These are phyloP conservation scores for Phaeosphaeria sp. DNA, from an alignment of 2,329 filamentous ascomycete species.

Conservation along the genomic window DNA sequence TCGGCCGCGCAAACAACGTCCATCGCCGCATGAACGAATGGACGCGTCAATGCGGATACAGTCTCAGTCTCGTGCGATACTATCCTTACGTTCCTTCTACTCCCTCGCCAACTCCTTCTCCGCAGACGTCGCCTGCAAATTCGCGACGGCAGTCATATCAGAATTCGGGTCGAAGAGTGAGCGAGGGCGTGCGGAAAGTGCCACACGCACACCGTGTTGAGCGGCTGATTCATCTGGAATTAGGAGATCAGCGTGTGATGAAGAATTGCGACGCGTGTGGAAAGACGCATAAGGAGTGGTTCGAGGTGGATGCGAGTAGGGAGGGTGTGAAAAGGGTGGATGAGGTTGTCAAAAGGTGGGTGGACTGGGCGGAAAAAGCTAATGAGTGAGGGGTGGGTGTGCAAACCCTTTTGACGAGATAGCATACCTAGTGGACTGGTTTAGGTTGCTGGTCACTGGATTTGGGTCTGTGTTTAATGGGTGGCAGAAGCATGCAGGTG, in stretches of 20 bases:
- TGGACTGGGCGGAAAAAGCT: slow-evolving; percentile 74
- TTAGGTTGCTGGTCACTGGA: too few species aligned
- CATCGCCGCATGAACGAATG: slow-evolving; percentile 91
- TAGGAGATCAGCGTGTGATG: slow-evolving; percentile 66
- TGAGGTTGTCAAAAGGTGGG: slow-evolving; percentile 82
- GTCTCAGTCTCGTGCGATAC: slow-evolving; percentile 84
- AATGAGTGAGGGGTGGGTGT: slow-evolving; percentile 10
- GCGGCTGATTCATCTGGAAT: slow-evolving; percentile 86
- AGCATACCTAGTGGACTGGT: too few species aligned
- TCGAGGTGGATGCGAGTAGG: slow-evolving; percentile 79
- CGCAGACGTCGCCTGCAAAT: slow-evolving; percentile 34
- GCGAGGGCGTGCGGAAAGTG: slow-evolving; percentile 66
- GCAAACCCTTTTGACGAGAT: too few species aligned
- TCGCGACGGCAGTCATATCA: slow-evolving; percentile 29
- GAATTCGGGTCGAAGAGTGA: slow-evolving; percentile 15
- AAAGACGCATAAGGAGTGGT: slow-evolving; percentile 91
- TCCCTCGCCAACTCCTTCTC: slow-evolving; percentile 31
- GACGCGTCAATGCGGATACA: slow-evolving; percentile 90
- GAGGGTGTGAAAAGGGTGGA: slow-evolving; percentile 73
- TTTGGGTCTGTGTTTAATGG: too few species aligned
- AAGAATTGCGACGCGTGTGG: slow-evolving; percentile 78
- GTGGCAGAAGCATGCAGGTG: too few species aligned
- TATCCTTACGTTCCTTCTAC: slow-evolving; percentile 75
- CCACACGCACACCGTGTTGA: slow-evolving; percentile 89
- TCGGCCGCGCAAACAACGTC: slow-evolving; percentile 77